Conservation (phyloP, 2,329 filamentous ascomycete species). For the Neopestalotiopsis rosae region DNA sequence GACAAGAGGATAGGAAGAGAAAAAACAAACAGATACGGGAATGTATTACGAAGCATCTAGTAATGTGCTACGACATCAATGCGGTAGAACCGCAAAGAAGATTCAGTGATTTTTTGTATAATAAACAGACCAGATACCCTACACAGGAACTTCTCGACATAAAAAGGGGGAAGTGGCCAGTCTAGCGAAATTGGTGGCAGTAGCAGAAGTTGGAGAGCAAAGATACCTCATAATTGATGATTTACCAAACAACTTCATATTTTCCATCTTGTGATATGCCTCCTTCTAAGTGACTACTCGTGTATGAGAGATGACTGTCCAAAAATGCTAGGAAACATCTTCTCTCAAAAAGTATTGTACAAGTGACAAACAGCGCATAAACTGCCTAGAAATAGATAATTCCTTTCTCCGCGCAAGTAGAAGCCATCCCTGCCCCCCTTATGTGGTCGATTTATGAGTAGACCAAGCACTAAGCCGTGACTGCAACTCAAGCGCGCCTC, state of each 20-base stretch:
- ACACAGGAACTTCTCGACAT: background rate
- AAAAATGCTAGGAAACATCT: no score
- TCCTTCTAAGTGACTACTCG: no score
- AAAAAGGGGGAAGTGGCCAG: background rate
- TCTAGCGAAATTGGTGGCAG: background rate
- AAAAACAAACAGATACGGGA: background rate
- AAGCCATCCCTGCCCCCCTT: background rate
- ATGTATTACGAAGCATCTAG: slow-evolving; percentile 9
- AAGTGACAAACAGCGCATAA: no score
- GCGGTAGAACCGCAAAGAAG: slow-evolving; percentile 1
- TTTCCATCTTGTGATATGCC: no score
- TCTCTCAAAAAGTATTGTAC: no score
- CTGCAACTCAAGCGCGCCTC: slow-evolving; percentile 4
- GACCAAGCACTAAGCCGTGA: background rate
- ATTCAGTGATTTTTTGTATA: background rate
- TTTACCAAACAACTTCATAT: background rate
- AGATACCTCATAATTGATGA: background rate
- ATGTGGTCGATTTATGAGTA: background rate
- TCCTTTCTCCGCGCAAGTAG: background rate
- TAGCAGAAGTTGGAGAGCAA: background rate
- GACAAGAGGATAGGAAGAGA: background rate
- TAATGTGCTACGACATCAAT: slow-evolving; percentile 11
- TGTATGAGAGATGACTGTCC: no score
- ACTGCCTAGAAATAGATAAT: background rate
- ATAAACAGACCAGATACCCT: background rate